Evolutionary conservation across 257 asterid species (phyloP).

Genomic region (Fraxinus anomala): DNA sequence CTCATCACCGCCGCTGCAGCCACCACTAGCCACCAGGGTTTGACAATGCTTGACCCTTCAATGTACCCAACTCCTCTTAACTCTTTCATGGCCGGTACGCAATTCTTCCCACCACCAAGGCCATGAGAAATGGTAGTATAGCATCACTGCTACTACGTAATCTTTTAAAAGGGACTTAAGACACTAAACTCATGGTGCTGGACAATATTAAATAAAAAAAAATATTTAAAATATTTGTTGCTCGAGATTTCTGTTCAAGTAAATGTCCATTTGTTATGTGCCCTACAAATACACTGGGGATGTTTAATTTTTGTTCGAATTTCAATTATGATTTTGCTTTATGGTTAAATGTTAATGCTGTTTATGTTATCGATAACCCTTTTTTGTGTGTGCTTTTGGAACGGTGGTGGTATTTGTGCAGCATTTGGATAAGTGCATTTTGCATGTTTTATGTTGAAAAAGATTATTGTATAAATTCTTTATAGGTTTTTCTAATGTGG

Average conservation of each 20-base stretch:
- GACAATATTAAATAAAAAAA: background rate
- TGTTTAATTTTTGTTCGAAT: constrained; percentile 31
- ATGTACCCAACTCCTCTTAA: constrained; percentile 55
- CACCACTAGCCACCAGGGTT: constrained; percentile 27
- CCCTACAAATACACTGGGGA: constrained; percentile 1
- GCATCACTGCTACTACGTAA: background rate
- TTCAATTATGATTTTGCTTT: constrained; percentile 39
- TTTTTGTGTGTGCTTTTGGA: background rate
- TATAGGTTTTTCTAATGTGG: constrained; percentile 32
- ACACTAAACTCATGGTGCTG: background rate
- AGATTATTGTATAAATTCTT: constrained; percentile 20
- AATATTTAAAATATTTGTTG: background rate
- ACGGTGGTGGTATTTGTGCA: constrained; percentile 23
- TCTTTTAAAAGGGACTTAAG: background rate
- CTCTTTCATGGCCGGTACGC: constrained; percentile 83
- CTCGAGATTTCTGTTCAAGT: background rate
- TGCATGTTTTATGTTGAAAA: constrained; percentile 27
- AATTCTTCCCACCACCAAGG: constrained; percentile 82
- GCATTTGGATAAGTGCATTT: constrained; percentile 31
- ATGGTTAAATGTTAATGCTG: background rate
- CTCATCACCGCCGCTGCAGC: constrained; percentile 34
- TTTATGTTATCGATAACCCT: background rate
- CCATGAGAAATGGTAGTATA: constrained; percentile 27
- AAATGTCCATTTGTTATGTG: background rate
- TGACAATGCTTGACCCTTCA: constrained; percentile 61